Base-by-base conservation (phyloP, 225 moss, liverwort and hornwort genomes). In the Pleurozium schreberi region DNA sequence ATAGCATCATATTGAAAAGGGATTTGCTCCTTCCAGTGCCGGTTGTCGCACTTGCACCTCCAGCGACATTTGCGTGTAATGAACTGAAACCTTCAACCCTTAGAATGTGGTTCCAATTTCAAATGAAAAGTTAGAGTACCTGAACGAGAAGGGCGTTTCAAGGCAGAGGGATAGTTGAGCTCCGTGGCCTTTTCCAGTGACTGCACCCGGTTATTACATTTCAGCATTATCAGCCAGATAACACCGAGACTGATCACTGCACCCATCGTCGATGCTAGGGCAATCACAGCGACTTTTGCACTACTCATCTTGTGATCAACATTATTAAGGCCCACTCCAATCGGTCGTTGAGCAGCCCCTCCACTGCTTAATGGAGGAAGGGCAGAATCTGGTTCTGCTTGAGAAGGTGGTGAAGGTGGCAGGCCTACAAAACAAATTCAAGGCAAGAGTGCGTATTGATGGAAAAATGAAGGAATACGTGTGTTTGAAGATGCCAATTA, bases 271-370 rank as follows among this genome's bases (percentile, higher is more conserved):
- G 97, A 96, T 71, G 95, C 91, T 73, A 96, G 86, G 62, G 94
- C 94, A 86, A 97, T 94, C 80, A 95, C 93, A 82, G 95, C 93
- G 81, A 97, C 88, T 85, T 90, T 93, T 67, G 89, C 96, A 74
- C 88, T 89, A 74, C 92, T 93, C 90, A 93, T 90, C 82, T 83
- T 92, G 74, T 89, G 93, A 77, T 90, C 88, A 79, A 84, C 85
- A 61, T 91, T 93, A 84, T 75, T 91, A 20, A 93, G 68, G 52
- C 87, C 87, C 79, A 94, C 94, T 85, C 94, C 94, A 76, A 93
- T 94, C 38, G 94, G 94, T 59, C 93, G 92, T 75, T 93, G 92
- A 66, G 91, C 92, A 83, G 87, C 57, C 85, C 90, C 93, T 85
- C 92, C 94, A 90, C 82, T 81, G 86, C 87, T 90, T 73, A 58